Conservation (phyloP, 108 stramenopile genomes). For the Pelagomonas calceolata region DNA sequence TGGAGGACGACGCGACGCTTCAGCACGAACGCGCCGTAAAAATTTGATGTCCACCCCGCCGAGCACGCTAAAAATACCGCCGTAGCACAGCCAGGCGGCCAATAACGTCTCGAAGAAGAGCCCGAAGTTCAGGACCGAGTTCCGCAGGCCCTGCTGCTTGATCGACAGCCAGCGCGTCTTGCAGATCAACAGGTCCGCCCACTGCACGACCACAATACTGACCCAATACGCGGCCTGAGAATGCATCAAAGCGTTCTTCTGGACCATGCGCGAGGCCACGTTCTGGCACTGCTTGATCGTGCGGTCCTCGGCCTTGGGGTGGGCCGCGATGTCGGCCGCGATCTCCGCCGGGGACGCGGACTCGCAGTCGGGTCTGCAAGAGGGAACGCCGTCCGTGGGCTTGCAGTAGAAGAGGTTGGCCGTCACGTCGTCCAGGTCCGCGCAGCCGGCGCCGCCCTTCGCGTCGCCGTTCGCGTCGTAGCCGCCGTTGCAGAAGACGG, state of each 20-base stretch:
- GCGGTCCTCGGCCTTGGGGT: neutral
- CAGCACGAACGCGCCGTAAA: too few relatives aligned
- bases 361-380: neutral
- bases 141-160: slow-evolving; percentile 31
- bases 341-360: neutral
- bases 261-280: slow-evolving; percentile 25
- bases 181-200: slow-evolving; percentile 32
- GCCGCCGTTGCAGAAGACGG: neutral
- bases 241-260: slow-evolving; percentile 26
- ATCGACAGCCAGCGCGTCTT: slow-evolving; percentile 39
- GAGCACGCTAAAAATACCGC: slow-evolving; percentile 21
- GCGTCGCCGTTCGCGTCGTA: neutral
- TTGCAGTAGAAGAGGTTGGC: slow-evolving; percentile 6
- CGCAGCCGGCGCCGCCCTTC: slow-evolving; percentile 5
- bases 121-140: slow-evolving; percentile 37
- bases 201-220: slow-evolving; percentile 36
- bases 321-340: neutral
- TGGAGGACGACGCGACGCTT: too few relatives aligned
- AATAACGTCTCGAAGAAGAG: slow-evolving; percentile 35
- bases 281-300: slow-evolving; percentile 15
- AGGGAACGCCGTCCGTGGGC: too few relatives aligned
- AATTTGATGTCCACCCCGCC: too few relatives aligned
- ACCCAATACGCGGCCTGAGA: slow-evolving; percentile 33
- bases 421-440: slow-evolving; percentile 3
- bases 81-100: slow-evolving; percentile 32